A percentile compares a stretch with the other conserved stretches of the same genome.
Evolutionary conservation across 2,329 filamentous ascomycete genomes (phyloP).

Genomic region (Oidium heveae): DNA sequence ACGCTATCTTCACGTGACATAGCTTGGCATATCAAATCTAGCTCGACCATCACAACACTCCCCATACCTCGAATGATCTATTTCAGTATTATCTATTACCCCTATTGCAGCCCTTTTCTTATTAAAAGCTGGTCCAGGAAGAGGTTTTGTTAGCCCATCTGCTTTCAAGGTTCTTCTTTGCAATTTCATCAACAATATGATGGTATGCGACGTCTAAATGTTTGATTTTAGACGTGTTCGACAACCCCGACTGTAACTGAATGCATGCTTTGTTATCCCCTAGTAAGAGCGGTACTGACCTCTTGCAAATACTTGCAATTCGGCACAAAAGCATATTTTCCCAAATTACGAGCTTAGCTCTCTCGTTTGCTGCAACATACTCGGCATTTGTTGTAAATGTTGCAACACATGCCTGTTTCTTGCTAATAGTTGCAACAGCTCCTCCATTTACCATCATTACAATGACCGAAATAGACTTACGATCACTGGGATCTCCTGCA

Average conservation of each 20-base stretch:
- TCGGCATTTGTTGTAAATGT: neutral
- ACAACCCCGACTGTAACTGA: neutral
- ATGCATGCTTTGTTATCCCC: no score
- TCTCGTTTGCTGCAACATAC: neutral
- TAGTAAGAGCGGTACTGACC: neutral
- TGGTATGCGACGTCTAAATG: neutral
- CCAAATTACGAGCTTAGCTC: neutral
- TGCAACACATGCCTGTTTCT: no score
- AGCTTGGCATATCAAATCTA: no score
- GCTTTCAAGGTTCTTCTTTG: neutral
- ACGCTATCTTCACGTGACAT: no score
- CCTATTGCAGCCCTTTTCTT: neutral
- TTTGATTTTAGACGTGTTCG: neutral
- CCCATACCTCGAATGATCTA: neutral
- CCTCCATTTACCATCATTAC: neutral
- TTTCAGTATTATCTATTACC: neutral
- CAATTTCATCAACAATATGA: neutral
- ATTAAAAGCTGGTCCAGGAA: neutral
- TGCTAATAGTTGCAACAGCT: neutral
- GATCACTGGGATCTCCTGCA: neutral
- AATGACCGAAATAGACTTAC: neutral
- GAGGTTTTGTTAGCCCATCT: neutral
- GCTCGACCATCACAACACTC: no score
- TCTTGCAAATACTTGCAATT: neutral
- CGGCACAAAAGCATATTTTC: neutral